These are phyloP conservation scores for Jamesozyma spencerorum DNA, from an alignment of 805 yeast genomes.

Conservation along the genomic window DNA sequence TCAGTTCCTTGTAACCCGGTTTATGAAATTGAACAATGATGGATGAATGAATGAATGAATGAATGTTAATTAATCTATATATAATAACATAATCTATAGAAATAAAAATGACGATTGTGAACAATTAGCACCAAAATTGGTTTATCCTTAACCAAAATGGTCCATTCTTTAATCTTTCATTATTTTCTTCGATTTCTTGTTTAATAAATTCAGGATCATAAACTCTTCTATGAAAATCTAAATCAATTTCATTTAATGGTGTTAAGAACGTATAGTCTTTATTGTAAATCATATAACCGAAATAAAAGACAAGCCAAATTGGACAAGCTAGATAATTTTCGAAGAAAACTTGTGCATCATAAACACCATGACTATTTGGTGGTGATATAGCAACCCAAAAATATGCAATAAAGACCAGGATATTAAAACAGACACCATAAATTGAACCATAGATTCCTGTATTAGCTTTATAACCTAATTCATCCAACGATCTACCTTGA, in stretches of 20 bases:
- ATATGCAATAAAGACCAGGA: conserved; percentile 45
- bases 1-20: too few relatives aligned
- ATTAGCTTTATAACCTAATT: conserved; percentile 42
- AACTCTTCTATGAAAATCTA: conserved; percentile 36
- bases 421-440: conserved; percentile 41
- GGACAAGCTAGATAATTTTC: conserved; percentile 44
- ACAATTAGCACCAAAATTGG: conserved; percentile 34
- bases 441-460: conserved; percentile 43
- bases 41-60: too few relatives aligned
- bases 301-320: conserved; percentile 36
- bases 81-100: too few relatives aligned
- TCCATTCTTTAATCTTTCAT: conserved; percentile 15
- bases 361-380: conserved; percentile 32
- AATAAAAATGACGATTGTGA: too few relatives aligned
- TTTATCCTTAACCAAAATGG: conserved; percentile 29
- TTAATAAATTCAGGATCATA: conserved; percentile 33
- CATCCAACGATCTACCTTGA: conserved; percentile 40
- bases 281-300: conserved; percentile 42
- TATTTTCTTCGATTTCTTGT: conserved; percentile 35
- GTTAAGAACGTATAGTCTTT: conserved; percentile 30
- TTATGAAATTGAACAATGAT: too few relatives aligned
- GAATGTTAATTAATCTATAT: too few relatives aligned
- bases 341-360: conserved; percentile 39
- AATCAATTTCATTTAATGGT: conserved; percentile 33
- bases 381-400: conserved; percentile 61